Conservation (phyloP, 495 filamentous ascomycete species). For the Gamarada debralockiae region DNA sequence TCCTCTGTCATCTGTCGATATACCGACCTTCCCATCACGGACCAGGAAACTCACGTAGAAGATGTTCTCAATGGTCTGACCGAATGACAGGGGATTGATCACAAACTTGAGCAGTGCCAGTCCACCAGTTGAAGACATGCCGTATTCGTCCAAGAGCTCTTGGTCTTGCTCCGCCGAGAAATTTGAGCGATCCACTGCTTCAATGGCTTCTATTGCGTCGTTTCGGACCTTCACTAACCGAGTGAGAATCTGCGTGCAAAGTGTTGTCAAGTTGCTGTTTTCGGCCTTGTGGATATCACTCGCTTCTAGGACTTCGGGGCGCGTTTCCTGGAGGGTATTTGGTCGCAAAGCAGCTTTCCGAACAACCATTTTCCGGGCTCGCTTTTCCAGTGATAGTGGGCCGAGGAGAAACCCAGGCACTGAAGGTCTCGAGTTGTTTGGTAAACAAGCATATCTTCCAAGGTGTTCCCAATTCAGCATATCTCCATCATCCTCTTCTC, state of each 20-base stretch:
- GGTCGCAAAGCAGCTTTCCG: slow-evolving; percentile 59
- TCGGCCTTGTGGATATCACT: slow-evolving; percentile 69
- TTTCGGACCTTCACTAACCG: slow-evolving; percentile 34
- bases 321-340: slow-evolving; percentile 59
- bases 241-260: slow-evolving; percentile 63
- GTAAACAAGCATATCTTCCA: slow-evolving; percentile 70
- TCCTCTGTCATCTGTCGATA: slow-evolving; percentile 57
- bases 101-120: slow-evolving; percentile 78
- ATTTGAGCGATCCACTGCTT: too few relatives aligned
- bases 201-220: slow-evolving; percentile 36
- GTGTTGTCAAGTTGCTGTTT: slow-evolving; percentile 66
- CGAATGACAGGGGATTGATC: slow-evolving; percentile 84
- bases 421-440: slow-evolving; percentile 66
- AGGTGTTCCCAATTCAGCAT: slow-evolving; percentile 85
- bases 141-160: slow-evolving; percentile 47
- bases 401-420: slow-evolving; percentile 84
- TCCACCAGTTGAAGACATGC: slow-evolving; percentile 58
- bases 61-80: slow-evolving; percentile 94
- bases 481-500: slow-evolving; percentile 65
- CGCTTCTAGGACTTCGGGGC: slow-evolving; percentile 68
- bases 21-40: slow-evolving; percentile 71
- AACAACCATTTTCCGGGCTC: slow-evolving; percentile 61
- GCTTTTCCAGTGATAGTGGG: slow-evolving; percentile 85
- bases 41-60: slow-evolving; percentile 97
- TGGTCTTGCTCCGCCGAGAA: slow-evolving; percentile 33